Percentiles rank a stretch among this genome's conserved stretches.
Conservation (phyloP, 371 early-diverging fungal genomes). For the Lichtheimia ornata region DNA sequence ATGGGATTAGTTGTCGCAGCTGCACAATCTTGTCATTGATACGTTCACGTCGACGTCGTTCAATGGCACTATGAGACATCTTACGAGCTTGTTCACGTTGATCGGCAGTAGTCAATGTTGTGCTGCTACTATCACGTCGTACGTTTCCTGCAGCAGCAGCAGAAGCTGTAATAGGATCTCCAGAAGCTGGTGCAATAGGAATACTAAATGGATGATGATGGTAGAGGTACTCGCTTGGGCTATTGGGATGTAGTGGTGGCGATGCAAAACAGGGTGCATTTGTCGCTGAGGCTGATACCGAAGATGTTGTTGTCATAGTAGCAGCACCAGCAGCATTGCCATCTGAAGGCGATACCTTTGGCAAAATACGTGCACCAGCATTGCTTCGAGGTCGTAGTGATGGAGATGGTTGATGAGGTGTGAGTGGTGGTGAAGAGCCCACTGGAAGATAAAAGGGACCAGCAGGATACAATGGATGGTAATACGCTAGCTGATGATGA, state of each 20-base stretch:
- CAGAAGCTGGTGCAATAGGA: slow-evolving; percentile 3
- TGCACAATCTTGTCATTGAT: slow-evolving; percentile 70
- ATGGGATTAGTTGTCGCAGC: slow-evolving; percentile 44
- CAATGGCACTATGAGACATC: slow-evolving; percentile 80
- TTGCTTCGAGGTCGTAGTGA: neutral
- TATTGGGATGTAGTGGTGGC: slow-evolving; percentile 11
- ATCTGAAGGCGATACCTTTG: slow-evolving; percentile 1
- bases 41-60: slow-evolving; percentile 73
- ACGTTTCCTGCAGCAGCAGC: neutral
- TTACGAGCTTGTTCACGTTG: slow-evolving; percentile 63
- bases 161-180: neutral
- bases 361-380: slow-evolving; percentile 9
- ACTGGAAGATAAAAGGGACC: slow-evolving; percentile 18
- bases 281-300: neutral
- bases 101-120: slow-evolving; percentile 31
- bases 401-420: slow-evolving; percentile 9
- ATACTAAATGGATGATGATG: slow-evolving; percentile 9
- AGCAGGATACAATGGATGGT: slow-evolving; percentile 17
- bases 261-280: slow-evolving; percentile 5
- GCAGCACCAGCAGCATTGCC: neutral
- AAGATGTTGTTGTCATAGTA: neutral
- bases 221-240: slow-evolving; percentile 1
- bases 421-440: slow-evolving; percentile 5
- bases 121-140: neutral
- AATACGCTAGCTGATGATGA: slow-evolving; percentile 11